phyloP scores from a whole-genome alignment of 805 yeast genomes.

The Yamadazyma sp. region DNA sequence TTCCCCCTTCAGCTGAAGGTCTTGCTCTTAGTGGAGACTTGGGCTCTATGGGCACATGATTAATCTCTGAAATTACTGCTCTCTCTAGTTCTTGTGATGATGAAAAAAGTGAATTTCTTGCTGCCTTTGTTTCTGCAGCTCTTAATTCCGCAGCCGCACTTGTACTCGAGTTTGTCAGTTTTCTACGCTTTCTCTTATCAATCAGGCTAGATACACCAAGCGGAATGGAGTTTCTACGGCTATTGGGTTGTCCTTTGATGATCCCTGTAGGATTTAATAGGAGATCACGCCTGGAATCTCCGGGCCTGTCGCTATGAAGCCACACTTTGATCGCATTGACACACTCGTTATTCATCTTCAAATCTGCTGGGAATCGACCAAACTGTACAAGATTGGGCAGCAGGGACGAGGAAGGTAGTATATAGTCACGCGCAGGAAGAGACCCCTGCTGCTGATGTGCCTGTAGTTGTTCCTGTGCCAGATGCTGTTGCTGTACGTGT shows the following conservation, averaged over 20 bases:
- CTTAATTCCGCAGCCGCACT: conserved; percentile 5
- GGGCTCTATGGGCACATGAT: no score
- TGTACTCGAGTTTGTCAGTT: conserved; percentile 17
- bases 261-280: conserved; percentile 32
- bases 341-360: conserved; percentile 41
- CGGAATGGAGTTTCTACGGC: conserved; percentile 26
- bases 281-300: conserved; percentile 17
- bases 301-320: conserved; percentile 25
- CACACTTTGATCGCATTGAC: conserved; percentile 39
- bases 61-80: no score
- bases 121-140: conserved; percentile 4
- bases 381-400: conserved; percentile 21
- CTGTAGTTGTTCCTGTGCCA: no score
- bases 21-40: neutral
- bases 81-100: neutral
- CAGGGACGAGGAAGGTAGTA: conserved; percentile 17
- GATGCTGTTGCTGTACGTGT: no score
- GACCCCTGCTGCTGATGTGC: neutral
- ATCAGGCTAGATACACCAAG: neutral
- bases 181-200: conserved; percentile 22
- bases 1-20: neutral
- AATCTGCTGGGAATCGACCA: conserved; percentile 16
- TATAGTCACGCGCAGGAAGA: conserved; percentile 10
- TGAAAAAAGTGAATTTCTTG: conserved; percentile 2
- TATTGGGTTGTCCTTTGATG: conserved; percentile 19